These are phyloP conservation scores for Cryptococcus sp. DNA, from an alignment of 1,284 basidiomycete genomes.

Conservation along the genomic window DNA sequence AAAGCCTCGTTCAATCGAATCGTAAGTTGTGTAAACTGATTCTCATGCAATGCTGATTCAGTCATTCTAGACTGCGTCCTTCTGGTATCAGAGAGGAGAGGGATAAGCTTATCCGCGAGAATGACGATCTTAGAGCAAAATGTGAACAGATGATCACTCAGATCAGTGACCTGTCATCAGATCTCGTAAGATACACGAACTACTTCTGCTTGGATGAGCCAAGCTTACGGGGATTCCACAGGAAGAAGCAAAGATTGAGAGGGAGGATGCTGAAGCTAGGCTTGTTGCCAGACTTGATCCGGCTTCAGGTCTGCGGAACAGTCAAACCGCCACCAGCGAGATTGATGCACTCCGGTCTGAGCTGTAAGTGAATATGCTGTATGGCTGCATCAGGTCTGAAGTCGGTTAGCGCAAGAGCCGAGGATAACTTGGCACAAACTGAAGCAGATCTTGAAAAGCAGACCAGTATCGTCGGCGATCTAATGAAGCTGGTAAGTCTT, in stretches of 20 bases:
- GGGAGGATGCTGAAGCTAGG: conserved; percentile 18
- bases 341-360: conserved; percentile 71
- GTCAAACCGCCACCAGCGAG: conserved; percentile 49
- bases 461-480: conserved; percentile 60
- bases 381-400: not conserved
- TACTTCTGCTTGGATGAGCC: not conserved
- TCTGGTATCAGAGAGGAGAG: conserved; percentile 26
- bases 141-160: conserved; percentile 38
- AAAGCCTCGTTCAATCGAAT: not conserved
- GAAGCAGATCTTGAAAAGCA: conserved; percentile 78
- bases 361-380: conserved; percentile 57
- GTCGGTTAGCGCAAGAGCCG: conserved; percentile 55
- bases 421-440: conserved; percentile 73
- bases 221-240: conserved; percentile 5
- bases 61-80: not conserved
- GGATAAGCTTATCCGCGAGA: conserved; percentile 35
- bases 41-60: not conserved
- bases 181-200: conserved; percentile 17
- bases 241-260: conserved; percentile 25
- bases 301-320: conserved; percentile 59
- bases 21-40: not conserved
- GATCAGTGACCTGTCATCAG: conserved; percentile 31
- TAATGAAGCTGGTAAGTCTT: conserved; percentile 58
- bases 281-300: conserved; percentile 1
- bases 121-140: conserved; percentile 33